phyloP scores from a whole-genome alignment of 1,284 basidiomycete species.

The Microbotryomycetes sp. region DNA sequence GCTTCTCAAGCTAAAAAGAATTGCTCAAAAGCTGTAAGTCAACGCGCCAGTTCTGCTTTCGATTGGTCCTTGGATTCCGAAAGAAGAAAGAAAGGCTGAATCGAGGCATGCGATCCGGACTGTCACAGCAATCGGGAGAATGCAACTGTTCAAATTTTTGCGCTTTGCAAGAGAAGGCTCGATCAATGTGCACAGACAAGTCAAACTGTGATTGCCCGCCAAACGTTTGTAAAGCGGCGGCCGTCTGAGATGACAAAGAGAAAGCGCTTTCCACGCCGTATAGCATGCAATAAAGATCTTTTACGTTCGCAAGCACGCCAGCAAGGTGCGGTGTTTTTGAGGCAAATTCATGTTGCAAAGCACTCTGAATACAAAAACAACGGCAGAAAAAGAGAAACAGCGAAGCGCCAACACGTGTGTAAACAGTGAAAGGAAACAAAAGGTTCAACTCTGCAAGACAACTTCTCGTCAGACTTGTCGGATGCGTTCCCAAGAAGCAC shows the following conservation, averaged over 20 bases:
- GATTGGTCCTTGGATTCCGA: neutral
- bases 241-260: no score
- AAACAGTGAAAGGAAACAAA: neutral
- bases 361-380: neutral
- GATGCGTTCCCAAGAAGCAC: conserved; percentile 50
- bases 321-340: no score
- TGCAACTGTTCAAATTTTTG: neutral
- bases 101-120: no score
- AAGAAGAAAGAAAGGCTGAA: neutral
- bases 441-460: neutral
- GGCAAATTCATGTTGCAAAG: no score
- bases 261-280: neutral
- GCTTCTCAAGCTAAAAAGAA: neutral
- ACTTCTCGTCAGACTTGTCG: neutral
- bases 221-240: neutral
- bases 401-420: neutral
- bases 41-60: neutral
- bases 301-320: neutral
- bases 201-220: neutral
- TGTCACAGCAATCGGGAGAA: no score
- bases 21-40: neutral
- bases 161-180: neutral
- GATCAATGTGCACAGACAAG: neutral
- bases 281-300: neutral
- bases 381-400: neutral